Percentiles rank a stretch among this genome's conserved stretches.
phyloP scores from a whole-genome alignment of 495 filamentous ascomycete genomes.

The Trichoderma erinaceum region DNA sequence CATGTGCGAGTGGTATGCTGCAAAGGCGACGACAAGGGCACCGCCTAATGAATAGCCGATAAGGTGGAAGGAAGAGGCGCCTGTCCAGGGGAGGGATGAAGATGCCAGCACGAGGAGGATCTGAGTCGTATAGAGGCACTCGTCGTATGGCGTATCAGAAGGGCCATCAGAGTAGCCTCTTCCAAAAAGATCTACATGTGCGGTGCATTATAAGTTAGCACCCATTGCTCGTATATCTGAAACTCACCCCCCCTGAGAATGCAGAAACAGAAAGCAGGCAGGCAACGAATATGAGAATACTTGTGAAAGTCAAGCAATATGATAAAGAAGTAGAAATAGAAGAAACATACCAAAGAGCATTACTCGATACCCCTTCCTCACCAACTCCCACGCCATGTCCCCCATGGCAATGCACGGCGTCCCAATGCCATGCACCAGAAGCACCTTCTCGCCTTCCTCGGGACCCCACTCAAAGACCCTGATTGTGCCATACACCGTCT shows the following conservation, averaged over 20 bases:
- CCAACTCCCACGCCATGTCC: conserved; percentile 59
- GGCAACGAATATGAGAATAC: too few species aligned
- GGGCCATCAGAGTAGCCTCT: conserved; percentile 75
- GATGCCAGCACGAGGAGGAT: conserved; percentile 66
- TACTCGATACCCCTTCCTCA: conserved; percentile 62
- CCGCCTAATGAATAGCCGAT: conserved; percentile 84
- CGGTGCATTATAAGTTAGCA: background rate
- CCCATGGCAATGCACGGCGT: conserved; percentile 66
- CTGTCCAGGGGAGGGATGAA: conserved; percentile 49
- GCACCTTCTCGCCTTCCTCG: conserved; percentile 60
- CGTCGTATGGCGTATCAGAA: conserved; percentile 57
- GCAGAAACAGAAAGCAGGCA: background rate
- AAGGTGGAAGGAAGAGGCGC: conserved; percentile 52
- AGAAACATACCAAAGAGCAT: conserved; percentile 58
- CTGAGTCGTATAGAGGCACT: conserved; percentile 64
- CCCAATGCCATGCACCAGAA: conserved; percentile 74
- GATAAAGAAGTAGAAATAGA: conserved; percentile 7
- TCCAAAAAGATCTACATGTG: conserved; percentile 57
- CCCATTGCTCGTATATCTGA: background rate
- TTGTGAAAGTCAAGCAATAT: background rate
- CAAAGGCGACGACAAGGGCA: conserved; percentile 65
- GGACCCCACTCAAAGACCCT: conserved; percentile 81
- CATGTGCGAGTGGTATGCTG: conserved; percentile 60
- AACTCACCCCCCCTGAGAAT: background rate
- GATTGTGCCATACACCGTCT: conserved; percentile 66